A percentile compares a stretch with the other conserved stretches of the same genome.
Evolutionary conservation across 2,329 filamentous ascomycete genomes (phyloP).

Genomic region (Alternaria tenuissima): DNA sequence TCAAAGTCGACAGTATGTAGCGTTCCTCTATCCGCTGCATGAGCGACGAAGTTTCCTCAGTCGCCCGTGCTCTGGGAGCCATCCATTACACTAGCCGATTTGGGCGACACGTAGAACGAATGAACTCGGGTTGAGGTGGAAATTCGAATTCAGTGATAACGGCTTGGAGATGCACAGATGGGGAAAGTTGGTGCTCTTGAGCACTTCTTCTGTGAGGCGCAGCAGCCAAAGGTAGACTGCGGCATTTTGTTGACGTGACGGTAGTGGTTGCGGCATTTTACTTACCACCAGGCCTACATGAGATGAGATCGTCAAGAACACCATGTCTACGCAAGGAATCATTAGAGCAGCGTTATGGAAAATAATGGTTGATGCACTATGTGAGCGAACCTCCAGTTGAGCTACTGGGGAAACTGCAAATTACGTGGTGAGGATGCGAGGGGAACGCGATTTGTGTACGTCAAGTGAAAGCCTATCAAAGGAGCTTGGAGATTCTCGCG

Average conservation of each 20-base stretch:
- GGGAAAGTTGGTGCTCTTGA: neutral
- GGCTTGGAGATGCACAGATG: neutral
- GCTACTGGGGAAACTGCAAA: neutral
- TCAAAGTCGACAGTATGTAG: neutral
- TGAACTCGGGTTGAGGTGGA: neutral
- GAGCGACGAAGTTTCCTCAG: neutral
- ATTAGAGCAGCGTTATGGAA: neutral
- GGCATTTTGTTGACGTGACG: conserved; percentile 1
- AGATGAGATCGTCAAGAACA: neutral
- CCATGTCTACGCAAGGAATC: neutral
- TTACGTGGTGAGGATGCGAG: neutral
- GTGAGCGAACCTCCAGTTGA: neutral
- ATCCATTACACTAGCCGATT: neutral
- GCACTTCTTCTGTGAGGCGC: neutral
- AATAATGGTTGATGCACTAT: neutral
- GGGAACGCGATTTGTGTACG: neutral
- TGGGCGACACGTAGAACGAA: neutral
- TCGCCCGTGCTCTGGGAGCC: neutral
- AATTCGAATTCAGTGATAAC: neutral
- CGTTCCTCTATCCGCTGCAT: neutral
- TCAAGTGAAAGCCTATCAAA: neutral
- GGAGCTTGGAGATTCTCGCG: neutral
- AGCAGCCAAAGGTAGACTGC: neutral
- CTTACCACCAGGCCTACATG: neutral
- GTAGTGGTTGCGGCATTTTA: conserved; percentile 4